Base-by-base conservation (phyloP, 768 basidiomycete genomes). In the Tylopilus balloui region DNA sequence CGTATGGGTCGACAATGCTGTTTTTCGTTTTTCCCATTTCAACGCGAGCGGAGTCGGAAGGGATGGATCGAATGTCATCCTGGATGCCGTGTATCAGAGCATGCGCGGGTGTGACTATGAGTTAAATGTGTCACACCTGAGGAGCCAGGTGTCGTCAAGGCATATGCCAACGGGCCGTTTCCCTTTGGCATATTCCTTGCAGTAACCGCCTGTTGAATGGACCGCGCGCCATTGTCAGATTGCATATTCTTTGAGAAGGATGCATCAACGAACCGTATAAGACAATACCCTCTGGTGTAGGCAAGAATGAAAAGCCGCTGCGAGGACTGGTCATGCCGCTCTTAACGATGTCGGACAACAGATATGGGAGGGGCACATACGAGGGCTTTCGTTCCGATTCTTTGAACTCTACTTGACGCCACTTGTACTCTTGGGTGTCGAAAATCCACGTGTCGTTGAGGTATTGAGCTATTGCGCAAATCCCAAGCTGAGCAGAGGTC, bases 21-120 rank as follows among this genome's bases (percentile, higher is more conserved):
- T 83, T 66, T 92, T 92, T 20, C 88, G 78, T 47, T 81, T 80
- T 61, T 93, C 92, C 92, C 92, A 95, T 65, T 92, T 93, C 41
- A 86, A 64, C 15, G 71, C 67, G 6, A 83, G 63, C 6, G 76
- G 52, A 12, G 25, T 56, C 5, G 56, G 42, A 42, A 67, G 54
- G 6, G 64, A 41, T 3, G 47, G 40, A 25, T 68, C 62, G 11
- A 68, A 42, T 21, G 67, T 59, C 45, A 75, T 67, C 24, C 73
- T 75, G 38, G 14, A 19, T 27, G n/a, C n/a, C n/a, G n/a, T 2
- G 3, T 10, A 27, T 51, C 3, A 38, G 19, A 11, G 17, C 9
- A 11, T 23, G 19, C 1, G 36, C 11, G 6, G 20, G 17, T 9
- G 27, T 31, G 12, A 32, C 2, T 4, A n/a, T 7, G 21, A 2